Evolutionary conservation across 495 filamentous ascomycete genomes (phyloP).

Genomic region (Rhizodiscina lignyota): DNA sequence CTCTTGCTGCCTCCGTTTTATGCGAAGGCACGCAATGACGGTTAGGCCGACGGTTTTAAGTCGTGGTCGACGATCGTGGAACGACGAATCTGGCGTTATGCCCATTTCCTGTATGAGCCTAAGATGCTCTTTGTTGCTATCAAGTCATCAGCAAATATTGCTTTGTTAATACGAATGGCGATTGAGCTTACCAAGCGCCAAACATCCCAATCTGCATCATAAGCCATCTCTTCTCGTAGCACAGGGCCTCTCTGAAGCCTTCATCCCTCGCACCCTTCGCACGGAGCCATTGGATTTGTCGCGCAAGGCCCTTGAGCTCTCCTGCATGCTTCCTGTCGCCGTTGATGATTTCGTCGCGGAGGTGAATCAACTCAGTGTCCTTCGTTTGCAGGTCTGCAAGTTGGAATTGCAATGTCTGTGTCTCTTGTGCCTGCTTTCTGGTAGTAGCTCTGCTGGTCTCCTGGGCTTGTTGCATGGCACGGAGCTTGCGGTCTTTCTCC

Average conservation of each 20-base stretch:
- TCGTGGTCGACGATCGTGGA: conserved; percentile 22
- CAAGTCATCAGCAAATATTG: conserved; percentile 10
- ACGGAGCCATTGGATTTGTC: conserved; percentile 80
- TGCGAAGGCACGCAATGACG: conserved; percentile 37
- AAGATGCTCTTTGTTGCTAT: conserved; percentile 83
- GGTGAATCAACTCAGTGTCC: conserved; percentile 5
- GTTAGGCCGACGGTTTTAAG: conserved; percentile 32
- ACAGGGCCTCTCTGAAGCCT: conserved; percentile 56
- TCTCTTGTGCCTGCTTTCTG: conserved; percentile 1
- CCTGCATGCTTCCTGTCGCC: conserved; percentile 47
- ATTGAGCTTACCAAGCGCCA: conserved; percentile 67
- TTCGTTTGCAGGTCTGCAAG: too few species aligned
- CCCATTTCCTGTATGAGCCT: conserved; percentile 68
- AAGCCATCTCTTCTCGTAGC: conserved; percentile 63
- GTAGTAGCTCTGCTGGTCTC: conserved; percentile 2
- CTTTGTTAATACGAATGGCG: not conserved
- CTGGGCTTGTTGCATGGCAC: conserved; percentile 2
- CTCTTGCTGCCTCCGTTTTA: conserved; percentile 33
- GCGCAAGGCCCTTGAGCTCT: conserved; percentile 67
- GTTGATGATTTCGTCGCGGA: conserved; percentile 6
- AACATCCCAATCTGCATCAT: conserved; percentile 67
- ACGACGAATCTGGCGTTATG: conserved; percentile 31
- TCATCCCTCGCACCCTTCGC: conserved; percentile 65
- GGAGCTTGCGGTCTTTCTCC: not conserved
- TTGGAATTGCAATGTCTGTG: too few species aligned